Conservation (phyloP, 805 yeast species). For the Hanseniaspora singularis region DNA sequence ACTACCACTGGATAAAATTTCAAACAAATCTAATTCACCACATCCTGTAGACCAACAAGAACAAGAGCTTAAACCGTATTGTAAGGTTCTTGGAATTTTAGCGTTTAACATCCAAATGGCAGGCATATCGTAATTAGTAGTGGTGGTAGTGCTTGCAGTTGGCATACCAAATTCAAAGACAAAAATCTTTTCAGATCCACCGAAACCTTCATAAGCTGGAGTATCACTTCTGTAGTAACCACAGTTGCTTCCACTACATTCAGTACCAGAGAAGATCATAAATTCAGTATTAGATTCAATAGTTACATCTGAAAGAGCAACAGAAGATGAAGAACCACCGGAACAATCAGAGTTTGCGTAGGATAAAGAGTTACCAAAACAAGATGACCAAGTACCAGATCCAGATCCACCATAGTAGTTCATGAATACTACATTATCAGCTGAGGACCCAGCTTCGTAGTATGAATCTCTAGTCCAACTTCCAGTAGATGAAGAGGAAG, state of each 20-base stretch:
- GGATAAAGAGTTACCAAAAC: constrained; percentile 88
- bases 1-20: constrained; percentile 68
- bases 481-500: constrained; percentile 30
- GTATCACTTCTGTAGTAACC: constrained; percentile 76
- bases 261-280: constrained; percentile 64
- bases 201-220: constrained; percentile 92
- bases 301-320: constrained; percentile 55
- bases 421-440: constrained; percentile 59
- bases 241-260: constrained; percentile 44
- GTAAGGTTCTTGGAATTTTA: constrained; percentile 89
- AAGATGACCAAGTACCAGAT: constrained; percentile 76
- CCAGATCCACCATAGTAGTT: constrained; percentile 83
- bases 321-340: constrained; percentile 56
- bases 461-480: constrained; percentile 68
- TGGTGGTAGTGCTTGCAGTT: constrained; percentile 32
- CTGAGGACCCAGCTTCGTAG: constrained; percentile 59
- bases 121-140: constrained; percentile 80
- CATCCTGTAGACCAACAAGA: constrained; percentile 97
- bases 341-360: constrained; percentile 69
- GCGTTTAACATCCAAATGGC: constrained; percentile 95
- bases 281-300: constrained; percentile 65
- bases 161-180: constrained; percentile 95
- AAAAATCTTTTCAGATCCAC: constrained; percentile 72
- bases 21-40: constrained; percentile 94
- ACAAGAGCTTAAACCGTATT: constrained; percentile 75